Conservation (phyloP, 2,329 filamentous ascomycete genomes). For the Ceratocystis albifundus region DNA sequence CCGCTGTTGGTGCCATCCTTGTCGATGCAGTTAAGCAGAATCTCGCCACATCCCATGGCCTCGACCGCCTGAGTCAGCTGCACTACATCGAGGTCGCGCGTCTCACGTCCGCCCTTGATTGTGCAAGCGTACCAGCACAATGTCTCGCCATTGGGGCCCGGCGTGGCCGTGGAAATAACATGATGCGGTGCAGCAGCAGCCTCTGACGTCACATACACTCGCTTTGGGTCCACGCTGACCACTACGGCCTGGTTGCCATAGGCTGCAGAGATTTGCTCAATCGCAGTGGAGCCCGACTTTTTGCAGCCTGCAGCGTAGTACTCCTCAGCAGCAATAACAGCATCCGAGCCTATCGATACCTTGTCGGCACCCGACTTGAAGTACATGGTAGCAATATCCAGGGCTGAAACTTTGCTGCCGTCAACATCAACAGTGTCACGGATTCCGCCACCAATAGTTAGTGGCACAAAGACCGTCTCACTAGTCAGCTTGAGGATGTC, state of each 20-base stretch:
- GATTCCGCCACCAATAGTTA: constrained; percentile 93
- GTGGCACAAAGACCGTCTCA: constrained; percentile 84
- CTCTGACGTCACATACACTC: constrained; percentile 67
- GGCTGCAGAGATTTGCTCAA: constrained; percentile 85
- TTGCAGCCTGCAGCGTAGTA: constrained; percentile 63
- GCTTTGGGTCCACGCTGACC: constrained; percentile 84
- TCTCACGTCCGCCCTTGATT: constrained; percentile 87
- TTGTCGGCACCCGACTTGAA: constrained; percentile 97
- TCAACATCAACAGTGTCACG: constrained; percentile 84
- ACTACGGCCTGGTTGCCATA: constrained; percentile 97
- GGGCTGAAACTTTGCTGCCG: constrained; percentile 71
- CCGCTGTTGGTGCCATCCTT: constrained; percentile 89
- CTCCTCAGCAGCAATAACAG: constrained; percentile 82
- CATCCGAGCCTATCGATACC: constrained; percentile 91
- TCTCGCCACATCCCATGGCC: constrained; percentile 89
- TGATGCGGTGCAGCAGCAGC: constrained; percentile 57
- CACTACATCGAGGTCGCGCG: constrained; percentile 83
- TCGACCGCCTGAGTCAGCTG: constrained; percentile 83
- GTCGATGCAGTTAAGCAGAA: constrained; percentile 95
- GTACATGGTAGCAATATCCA: constrained; percentile 92
- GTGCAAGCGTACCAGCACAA: constrained; percentile 98
- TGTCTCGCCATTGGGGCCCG: constrained; percentile 63
- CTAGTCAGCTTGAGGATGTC: constrained; percentile 80
- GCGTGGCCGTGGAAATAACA: constrained; percentile 57
- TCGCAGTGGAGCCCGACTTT: constrained; percentile 72